Evolutionary conservation across 2,329 filamentous ascomycete species (phyloP), one percentile per base, ranked within the genome.

Genomic region (Stemphylium lycopersici): DNA sequence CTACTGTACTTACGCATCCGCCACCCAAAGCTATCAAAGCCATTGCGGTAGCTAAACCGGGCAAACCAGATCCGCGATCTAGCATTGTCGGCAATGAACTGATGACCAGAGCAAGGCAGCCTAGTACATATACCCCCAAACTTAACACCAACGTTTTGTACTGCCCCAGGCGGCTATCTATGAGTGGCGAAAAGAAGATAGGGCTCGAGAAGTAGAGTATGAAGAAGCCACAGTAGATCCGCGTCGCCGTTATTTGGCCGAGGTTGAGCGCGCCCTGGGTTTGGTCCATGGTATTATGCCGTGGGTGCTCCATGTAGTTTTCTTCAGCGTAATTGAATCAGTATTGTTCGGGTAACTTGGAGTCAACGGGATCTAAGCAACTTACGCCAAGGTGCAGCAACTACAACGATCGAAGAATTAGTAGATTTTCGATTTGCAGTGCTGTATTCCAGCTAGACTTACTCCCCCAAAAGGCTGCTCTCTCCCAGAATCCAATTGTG

Each of bases 191-290:
- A 32, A 75, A 70, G 4, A 68, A 37, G 4, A 77, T 52, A 0
- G 77, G 74, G 2, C 69, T 66, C 2, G 76, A 57, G 55, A 79
- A 82, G 13, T 74, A 74, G 60, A 81, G 81, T 64, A 83, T 81
- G 61, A 81, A 81, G 65, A 87, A 86, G 57, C 82, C 83, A 40
- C 82, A 78, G 54, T 80, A 81, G 8, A 87, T 76, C 20, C 78
- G 80, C 3, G 83, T 84, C 4, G 83, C 83, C 18, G 56, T 68
- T 5, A 62, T 57, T 48, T 75, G 71, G 4, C 72, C 72, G 0
- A 75, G 62, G 7, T 62, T 63, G 2, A 75, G 64, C 4, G 67
- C 71, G 24, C 72, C 71, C 2, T 70, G 71, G 0, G 77, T 77
- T 4, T 74, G 57, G 7, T 66, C 54, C 47, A 67, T 60, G n/a